Percentiles rank a stretch among this genome's conserved stretches.
Evolutionary conservation across 2,329 filamentous ascomycete species (phyloP).

Genomic region (Colletotrichum brevisporum): DNA sequence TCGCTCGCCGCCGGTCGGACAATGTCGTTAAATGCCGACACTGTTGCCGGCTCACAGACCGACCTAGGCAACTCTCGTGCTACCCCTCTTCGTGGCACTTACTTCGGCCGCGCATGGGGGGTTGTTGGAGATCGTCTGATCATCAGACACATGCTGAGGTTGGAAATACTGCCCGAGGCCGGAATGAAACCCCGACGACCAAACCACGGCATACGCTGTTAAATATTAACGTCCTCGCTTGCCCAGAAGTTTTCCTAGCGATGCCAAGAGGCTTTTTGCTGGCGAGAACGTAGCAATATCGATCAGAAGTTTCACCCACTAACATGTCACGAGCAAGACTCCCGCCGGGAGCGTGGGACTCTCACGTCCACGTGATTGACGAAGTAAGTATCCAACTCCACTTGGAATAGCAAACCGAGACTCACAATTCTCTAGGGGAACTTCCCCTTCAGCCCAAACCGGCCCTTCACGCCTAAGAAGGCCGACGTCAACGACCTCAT

Average conservation of each 20-base stretch:
- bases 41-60: too few relatives aligned
- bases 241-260: neutral
- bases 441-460: neutral
- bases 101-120: too few relatives aligned
- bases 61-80: too few relatives aligned
- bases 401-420: neutral
- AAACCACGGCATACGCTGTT: too few relatives aligned
- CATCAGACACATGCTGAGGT: too few relatives aligned
- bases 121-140: too few relatives aligned
- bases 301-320: neutral
- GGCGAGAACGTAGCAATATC: neutral
- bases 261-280: neutral
- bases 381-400: neutral
- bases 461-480: conserved; percentile 16
- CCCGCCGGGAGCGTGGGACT: conserved; percentile 6
- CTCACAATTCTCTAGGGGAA: neutral
- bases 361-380: conserved; percentile 13
- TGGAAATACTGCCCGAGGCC: too few relatives aligned
- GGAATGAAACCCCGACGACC: too few relatives aligned
- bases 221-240: neutral
- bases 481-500: conserved; percentile 2
- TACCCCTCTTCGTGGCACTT: too few relatives aligned
- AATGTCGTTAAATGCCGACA: too few relatives aligned
- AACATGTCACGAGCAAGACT: neutral
- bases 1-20: too few relatives aligned